phyloP scores from a whole-genome alignment of 768 basidiomycete genomes.

The Saitozyma sp. region DNA sequence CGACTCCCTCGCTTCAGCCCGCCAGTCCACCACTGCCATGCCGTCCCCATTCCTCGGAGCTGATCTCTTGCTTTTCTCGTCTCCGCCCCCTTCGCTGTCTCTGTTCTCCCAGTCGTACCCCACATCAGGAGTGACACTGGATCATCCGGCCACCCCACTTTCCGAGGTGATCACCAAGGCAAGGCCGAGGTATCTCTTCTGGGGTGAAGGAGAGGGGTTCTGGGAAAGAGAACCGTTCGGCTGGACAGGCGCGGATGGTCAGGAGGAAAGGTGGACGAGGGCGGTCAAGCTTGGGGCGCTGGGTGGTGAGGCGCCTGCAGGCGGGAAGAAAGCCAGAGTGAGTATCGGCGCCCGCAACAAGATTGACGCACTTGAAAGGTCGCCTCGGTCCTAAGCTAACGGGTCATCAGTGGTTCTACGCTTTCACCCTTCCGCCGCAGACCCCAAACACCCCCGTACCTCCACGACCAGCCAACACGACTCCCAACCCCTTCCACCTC shows the following conservation, averaged over 20 bases:
- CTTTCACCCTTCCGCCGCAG: constrained; percentile 76
- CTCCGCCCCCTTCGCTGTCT: constrained; percentile 62
- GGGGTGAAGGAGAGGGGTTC: constrained; percentile 69
- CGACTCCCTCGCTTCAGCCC: constrained; percentile 67
- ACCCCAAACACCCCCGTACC: constrained; percentile 38
- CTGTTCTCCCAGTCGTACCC: constrained; percentile 57
- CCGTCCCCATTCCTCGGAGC: constrained; percentile 64
- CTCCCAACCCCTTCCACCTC: constrained; percentile 45
- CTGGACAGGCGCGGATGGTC: constrained; percentile 59
- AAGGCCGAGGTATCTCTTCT: constrained; percentile 86
- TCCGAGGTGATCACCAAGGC: constrained; percentile 53
- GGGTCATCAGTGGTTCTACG: constrained; percentile 85
- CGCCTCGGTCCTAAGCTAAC: neutral
- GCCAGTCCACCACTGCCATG: constrained; percentile 63
- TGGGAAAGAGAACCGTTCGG: constrained; percentile 94
- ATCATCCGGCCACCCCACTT: constrained; percentile 59
- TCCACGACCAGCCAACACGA: constrained; percentile 32
- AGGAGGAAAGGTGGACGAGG: constrained; percentile 60
- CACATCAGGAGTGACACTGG: constrained; percentile 58
- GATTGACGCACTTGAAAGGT: neutral
- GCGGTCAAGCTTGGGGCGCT: constrained; percentile 89
- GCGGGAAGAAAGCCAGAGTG: constrained; percentile 80
- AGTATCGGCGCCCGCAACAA: constrained; percentile 37
- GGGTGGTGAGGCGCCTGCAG: constrained; percentile 61
- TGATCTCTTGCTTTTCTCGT: constrained; percentile 69